Conservation (phyloP, 345 rosid genomes). For the Zanthoxylum bungeanum region DNA sequence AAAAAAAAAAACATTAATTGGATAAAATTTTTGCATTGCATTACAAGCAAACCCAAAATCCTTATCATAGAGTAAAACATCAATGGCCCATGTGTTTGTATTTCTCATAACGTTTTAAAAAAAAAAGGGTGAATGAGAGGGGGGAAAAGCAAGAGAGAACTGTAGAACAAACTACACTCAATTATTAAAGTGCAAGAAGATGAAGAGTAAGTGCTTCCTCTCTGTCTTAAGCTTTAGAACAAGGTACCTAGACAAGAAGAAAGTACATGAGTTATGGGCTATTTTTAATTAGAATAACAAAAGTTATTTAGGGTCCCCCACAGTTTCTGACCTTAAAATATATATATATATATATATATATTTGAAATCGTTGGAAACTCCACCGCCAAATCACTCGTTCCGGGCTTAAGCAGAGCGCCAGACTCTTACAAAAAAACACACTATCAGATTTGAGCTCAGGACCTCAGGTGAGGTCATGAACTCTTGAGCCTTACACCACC, state of each 20-base stretch:
- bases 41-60: constrained; percentile 3
- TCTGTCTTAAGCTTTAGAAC: background rate
- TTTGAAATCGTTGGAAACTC: no score
- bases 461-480: no score
- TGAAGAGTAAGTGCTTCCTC: background rate
- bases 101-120: constrained; percentile 9
- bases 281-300: background rate
- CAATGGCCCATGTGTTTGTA: constrained; percentile 8
- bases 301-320: constrained; percentile 1
- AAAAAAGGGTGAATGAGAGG: background rate
- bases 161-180: constrained; percentile 12
- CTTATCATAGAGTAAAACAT: background rate
- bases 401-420: no score
- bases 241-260: constrained; percentile 7
- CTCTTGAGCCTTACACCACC: no score
- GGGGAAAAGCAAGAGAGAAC: background rate
- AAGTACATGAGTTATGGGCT: background rate
- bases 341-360: no score
- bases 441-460: no score
- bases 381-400: no score
- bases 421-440: no score
- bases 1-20: no score
- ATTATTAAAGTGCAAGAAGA: constrained; percentile 18
- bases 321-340: background rate
- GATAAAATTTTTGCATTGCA: constrained; percentile 7